Evolutionary conservation across 1,139 yeast genomes (phyloP).

Genomic region (Nadsonia starkeyi-henricii): DNA sequence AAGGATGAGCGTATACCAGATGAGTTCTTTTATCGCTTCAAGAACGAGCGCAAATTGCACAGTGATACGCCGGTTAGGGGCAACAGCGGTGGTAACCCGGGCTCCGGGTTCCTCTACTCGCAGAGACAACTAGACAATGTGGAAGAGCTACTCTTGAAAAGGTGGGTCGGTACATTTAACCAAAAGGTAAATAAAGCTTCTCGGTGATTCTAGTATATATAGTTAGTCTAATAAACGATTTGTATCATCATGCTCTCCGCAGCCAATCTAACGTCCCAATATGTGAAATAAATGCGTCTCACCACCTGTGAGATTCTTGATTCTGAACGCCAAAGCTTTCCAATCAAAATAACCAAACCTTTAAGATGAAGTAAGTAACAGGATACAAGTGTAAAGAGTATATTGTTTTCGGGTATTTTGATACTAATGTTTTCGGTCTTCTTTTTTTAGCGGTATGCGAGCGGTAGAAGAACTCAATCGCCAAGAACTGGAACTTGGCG

Average conservation of each 20-base stretch:
- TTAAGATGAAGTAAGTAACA: too few relatives aligned
- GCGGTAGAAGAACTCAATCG: slow-evolving; percentile 51
- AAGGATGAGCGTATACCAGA: neutral
- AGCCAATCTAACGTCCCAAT: too few relatives aligned
- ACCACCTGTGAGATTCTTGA: too few relatives aligned
- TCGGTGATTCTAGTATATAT: too few relatives aligned
- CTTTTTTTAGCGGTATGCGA: neutral
- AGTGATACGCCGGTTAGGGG: neutral
- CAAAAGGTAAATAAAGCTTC: neutral
- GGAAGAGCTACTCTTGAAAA: neutral
- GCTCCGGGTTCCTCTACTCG: neutral
- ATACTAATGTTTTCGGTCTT: neutral
- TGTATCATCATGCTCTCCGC: too few relatives aligned
- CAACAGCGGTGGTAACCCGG: neutral
- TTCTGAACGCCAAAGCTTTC: too few relatives aligned
- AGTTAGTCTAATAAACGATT: too few relatives aligned
- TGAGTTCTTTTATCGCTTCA: neutral
- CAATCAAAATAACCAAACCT: too few relatives aligned
- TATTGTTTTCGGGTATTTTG: too few relatives aligned
- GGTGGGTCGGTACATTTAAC: neutral
- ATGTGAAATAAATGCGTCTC: too few relatives aligned
- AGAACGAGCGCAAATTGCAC: neutral
- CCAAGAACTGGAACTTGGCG: slow-evolving; percentile 50
- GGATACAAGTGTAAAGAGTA: too few relatives aligned
- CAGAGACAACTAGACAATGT: neutral